Evolutionary conservation across 495 filamentous ascomycete species (phyloP), one percentile per base, ranked within the genome.

Genomic region (Parachaetomium inaequale): DNA sequence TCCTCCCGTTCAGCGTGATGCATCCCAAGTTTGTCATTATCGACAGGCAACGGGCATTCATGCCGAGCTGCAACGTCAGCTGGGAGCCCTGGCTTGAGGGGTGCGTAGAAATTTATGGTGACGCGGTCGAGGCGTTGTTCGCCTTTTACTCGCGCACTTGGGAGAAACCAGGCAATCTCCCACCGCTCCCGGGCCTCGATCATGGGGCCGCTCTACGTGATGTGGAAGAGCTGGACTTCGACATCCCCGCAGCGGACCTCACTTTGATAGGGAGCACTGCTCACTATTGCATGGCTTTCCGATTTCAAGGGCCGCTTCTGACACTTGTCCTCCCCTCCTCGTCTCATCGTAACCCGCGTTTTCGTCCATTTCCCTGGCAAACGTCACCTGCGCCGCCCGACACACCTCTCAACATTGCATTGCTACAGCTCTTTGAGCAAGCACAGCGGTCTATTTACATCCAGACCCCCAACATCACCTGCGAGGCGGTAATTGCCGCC

Each of bases 41-140:
- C 15, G 89, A 92, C 66, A 77, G 87, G 10, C 67, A 78, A 38
- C 77, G 66, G 2, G 85, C 84, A 3, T 80, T 83, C 40, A 68
- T 91, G 12, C 87, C 87, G 0, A 88, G 85, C 65, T 87, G 85
- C 66, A 92, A 92, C 69, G 82, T 92, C 1, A 90, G 87, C 66
- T 90, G 85, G 85, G 89, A 91, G 69, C 63, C 79, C 15, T 92
- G 89, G 89, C 79, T 91, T 29, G 89, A 91, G 71, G 85, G 86
- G 2, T 88, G 84, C 57, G 72, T 89, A 8, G 79, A 83, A 46
- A 65, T 90, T 25, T 75, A 72, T 6, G 89, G 88, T 1, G 75
- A 77, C 0, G 75, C 84, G 0, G 81, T 87, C 6, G 51, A 53
- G 15, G 68, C 77, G n/a, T 78, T 91, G 17, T 43, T 87, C 25